These are phyloP conservation scores for Pseudogymnoascus pannorum DNA, from an alignment of 2,329 filamentous ascomycete species.

Conservation along the genomic window DNA sequence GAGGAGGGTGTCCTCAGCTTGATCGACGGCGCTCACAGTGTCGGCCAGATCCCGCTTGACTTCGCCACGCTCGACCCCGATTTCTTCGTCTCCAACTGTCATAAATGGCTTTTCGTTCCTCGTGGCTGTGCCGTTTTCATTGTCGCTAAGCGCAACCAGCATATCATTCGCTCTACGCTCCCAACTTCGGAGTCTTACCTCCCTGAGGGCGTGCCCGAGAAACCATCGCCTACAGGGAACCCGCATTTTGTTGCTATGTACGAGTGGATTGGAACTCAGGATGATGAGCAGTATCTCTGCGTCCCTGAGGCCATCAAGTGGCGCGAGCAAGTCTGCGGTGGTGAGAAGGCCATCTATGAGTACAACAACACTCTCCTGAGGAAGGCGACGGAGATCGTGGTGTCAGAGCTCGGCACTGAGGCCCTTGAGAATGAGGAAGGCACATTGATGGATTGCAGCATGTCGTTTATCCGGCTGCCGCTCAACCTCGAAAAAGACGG, in stretches of 20 bases:
- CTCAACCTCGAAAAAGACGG: constrained; percentile 30
- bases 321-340: constrained; percentile 60
- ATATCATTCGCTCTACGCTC: constrained; percentile 63
- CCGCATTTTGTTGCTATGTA: constrained; percentile 64
- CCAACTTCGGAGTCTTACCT: constrained; percentile 76
- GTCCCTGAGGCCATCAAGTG: constrained; percentile 66
- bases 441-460: background rate
- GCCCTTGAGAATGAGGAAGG: constrained; percentile 55
- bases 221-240: constrained; percentile 32
- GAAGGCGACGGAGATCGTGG: constrained; percentile 53
- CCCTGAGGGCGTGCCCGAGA: constrained; percentile 30
- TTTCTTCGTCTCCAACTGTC: constrained; percentile 80
- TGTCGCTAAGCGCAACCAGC: constrained; percentile 69
- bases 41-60: constrained; percentile 72
- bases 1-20: constrained; percentile 62
- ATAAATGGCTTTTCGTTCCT: constrained; percentile 85
- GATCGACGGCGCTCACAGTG: constrained; percentile 77
- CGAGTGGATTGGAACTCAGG: constrained; percentile 68
- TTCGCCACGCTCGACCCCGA: constrained; percentile 63
- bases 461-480: background rate
- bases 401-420: constrained; percentile 58
- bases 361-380: constrained; percentile 59
- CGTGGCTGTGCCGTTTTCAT: constrained; percentile 76
- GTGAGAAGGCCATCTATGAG: constrained; percentile 59
- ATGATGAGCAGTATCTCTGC: constrained; percentile 65